phyloP scores from a whole-genome alignment of 768 basidiomycete genomes.

The Agrocybe praecox region DNA sequence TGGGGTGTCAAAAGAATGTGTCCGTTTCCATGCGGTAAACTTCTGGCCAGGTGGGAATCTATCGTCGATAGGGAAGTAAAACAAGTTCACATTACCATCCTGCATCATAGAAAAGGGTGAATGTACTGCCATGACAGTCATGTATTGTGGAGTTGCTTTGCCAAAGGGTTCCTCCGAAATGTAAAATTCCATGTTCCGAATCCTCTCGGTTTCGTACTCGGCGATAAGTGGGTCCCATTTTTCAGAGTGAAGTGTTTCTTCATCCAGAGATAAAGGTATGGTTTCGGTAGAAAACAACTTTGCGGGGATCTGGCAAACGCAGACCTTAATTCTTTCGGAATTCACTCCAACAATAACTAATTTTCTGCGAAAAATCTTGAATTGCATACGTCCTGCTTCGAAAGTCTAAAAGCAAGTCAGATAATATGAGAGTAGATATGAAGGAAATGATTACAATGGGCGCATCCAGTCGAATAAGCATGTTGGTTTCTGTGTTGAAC shows the following conservation, averaged over 20 bases:
- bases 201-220: conserved; percentile 21
- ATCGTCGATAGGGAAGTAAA: conserved; percentile 19
- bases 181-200: conserved; percentile 14
- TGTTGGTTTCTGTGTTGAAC: conserved; percentile 24
- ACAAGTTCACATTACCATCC: conserved; percentile 15
- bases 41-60: not conserved
- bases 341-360: conserved; percentile 18
- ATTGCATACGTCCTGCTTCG: conserved; percentile 18
- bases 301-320: conserved; percentile 20
- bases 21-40: conserved; percentile 10
- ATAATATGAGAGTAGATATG: not conserved
- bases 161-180: conserved; percentile 20
- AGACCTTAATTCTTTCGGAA: conserved; percentile 18
- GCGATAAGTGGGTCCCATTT: conserved; percentile 21
- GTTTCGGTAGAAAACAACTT: conserved; percentile 9
- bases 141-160: conserved; percentile 6
- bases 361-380: conserved; percentile 17
- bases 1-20: conserved; percentile 24
- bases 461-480: conserved; percentile 7
- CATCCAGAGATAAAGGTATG: not conserved
- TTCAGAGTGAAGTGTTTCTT: not conserved
- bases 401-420: conserved; percentile 11
- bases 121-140: conserved; percentile 17
- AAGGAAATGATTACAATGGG: conserved; percentile 7
- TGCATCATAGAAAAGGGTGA: conserved; percentile 14